Evolutionary conservation across 129 eudicot species (phyloP).

Genomic region (Oenanthe sinensis): DNA sequence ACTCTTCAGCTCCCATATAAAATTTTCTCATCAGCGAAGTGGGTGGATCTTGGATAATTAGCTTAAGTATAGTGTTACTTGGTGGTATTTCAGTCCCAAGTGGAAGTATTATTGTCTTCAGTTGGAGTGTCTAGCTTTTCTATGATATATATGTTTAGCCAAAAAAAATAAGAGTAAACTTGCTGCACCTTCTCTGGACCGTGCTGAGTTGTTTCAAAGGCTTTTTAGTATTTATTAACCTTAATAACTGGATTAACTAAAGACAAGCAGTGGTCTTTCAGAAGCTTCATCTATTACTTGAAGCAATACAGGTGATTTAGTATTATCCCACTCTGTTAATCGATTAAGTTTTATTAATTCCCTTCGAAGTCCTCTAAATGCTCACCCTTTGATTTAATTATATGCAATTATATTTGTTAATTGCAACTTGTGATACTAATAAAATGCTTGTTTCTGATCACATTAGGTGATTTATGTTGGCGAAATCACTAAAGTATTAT

Average conservation of each 20-base stretch:
- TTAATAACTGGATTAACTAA: neutral
- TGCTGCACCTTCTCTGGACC: neutral
- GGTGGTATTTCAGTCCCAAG: neutral
- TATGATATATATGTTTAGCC: too few species aligned
- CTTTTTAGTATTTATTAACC: neutral
- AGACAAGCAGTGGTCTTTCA: neutral
- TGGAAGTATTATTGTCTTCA: neutral
- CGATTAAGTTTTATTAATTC: neutral
- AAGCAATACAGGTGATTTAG: neutral
- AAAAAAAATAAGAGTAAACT: neutral
- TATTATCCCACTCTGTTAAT: neutral
- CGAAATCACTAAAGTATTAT: too few species aligned
- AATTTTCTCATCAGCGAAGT: slow-evolving; percentile 5
- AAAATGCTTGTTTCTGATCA: too few species aligned
- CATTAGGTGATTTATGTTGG: too few species aligned
- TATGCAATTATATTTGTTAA: too few species aligned
- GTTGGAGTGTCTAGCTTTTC: neutral
- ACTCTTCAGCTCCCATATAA: neutral
- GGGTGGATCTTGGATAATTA: slow-evolving; percentile 11
- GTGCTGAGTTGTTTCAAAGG: neutral
- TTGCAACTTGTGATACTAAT: too few species aligned
- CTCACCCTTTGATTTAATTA: neutral
- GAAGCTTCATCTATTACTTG: neutral
- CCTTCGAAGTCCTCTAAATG: neutral
- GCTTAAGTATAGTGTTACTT: neutral